Evolutionary conservation across 208 protist species (phyloP).

Genomic region (Entamoeba invadens): DNA sequence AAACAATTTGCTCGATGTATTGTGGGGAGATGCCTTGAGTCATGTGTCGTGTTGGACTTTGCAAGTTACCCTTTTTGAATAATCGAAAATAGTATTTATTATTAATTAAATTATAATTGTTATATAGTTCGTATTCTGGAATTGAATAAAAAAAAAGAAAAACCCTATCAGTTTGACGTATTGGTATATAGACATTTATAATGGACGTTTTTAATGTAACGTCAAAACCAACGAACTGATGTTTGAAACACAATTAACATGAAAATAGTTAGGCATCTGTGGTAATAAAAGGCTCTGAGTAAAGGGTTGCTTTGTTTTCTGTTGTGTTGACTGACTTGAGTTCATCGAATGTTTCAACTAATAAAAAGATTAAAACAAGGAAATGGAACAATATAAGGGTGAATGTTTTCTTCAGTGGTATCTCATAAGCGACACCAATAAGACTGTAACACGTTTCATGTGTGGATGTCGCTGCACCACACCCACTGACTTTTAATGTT

Average conservation of each 20-base stretch:
- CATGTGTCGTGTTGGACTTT: no score
- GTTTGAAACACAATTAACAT: no score
- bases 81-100: no score
- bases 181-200: no score
- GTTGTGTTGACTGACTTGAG: neutral
- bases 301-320: neutral
- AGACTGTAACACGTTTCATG: neutral
- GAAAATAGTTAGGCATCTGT: no score
- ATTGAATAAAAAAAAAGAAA: no score
- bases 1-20: neutral
- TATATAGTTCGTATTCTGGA: no score
- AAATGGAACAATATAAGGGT: neutral
- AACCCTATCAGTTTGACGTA: no score
- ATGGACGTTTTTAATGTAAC: no score
- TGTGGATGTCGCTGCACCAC: neutral
- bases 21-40: neutral
- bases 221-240: no score
- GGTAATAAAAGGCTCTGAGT: neutral
- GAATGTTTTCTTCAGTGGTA: neutral
- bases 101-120: no score
- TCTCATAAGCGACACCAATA: neutral
- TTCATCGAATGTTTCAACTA: neutral
- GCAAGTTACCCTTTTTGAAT: no score
- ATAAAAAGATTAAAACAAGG: neutral
- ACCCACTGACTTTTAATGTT: neutral